Base-by-base conservation (phyloP, 805 yeast species). In the Lipomyces yamanashiensis region DNA sequence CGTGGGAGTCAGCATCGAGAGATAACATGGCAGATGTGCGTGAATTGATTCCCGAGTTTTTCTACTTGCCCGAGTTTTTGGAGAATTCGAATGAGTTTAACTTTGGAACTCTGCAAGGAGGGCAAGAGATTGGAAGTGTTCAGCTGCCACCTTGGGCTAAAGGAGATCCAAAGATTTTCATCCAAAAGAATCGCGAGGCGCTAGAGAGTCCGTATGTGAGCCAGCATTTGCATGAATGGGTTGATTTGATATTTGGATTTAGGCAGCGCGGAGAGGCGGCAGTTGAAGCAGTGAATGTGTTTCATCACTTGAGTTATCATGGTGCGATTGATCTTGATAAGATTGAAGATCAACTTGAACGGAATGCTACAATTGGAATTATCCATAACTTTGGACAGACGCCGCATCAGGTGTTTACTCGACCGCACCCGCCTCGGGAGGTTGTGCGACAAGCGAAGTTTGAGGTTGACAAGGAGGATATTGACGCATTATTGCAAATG, bases 341-440 rank as follows among this genome's bases (percentile, higher is more conserved):
- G 23, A 87, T 91, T 61, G 80, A 84, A 64, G 92, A 90, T 72
- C 90, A 86, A 43, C 80, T 82, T 65, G 96, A 91, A 74, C 81
- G 87, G 67, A 79, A 85, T 44, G 93, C 96, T 0, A 81, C 88
- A 2, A 88, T 90, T 23, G 92, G 96, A 1, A 88, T 89, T 70
- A 91, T 91, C 57, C 95, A 92, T 73, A 91, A 91, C 74, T 91
- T 91, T 79, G 97, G 97, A 0, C 97, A 91, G 73, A 91, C 96
- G 0, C 97, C 97, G 1, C 72, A 82, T 54, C 89, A 88, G 69
- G 77, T 92, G 10, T 90, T 92, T 70, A 78, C 77, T 17, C 82
- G 81, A 57, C 87, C 92, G 0, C 97, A 91, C 74, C 87, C 88
- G 0, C 67, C 72, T 33, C 79, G 81, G 59, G 83, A 78, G 1